Base-by-base conservation (phyloP, 805 yeast species). In the Kluyveromyces starmeri region DNA sequence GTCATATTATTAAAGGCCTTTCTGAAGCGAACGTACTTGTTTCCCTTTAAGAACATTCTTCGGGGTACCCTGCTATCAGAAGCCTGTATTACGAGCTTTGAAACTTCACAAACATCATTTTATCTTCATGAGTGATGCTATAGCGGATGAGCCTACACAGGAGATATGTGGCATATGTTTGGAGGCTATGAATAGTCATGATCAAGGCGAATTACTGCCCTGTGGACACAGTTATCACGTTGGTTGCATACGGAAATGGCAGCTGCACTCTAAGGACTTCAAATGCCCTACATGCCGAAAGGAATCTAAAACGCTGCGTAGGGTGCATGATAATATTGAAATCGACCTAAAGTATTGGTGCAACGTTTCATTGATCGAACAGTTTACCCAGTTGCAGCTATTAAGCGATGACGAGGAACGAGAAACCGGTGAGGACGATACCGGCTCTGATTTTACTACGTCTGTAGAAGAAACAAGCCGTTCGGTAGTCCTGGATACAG, bases 111-210 rank as follows among this genome's bases (percentile, higher is more conserved):
- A n/a, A n/a, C n/a, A n/a, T n/a, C n/a, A n/a, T n/a, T n/a, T n/a
- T n/a, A n/a, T n/a, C n/a, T n/a, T n/a, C n/a, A n/a, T n/a, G n/a
- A n/a, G n/a, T n/a, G n/a, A n/a, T n/a, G n/a, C n/a, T n/a, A n/a
- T n/a, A n/a, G n/a, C n/a, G n/a, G n/a, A n/a, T n/a, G n/a, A n/a
- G n/a, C n/a, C n/a, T n/a, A n/a, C n/a, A n/a, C n/a, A n/a, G n/a
- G 53, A 51, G 32, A 50, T 50, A n/a, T 78, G 86, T 49, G 66
- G 77, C n/a, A 77, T 78, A 26, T 78, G 86, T 46, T 60, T 77
- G 29, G 83, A 65, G 31, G 42, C 42, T 7, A 49, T 65, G 32
- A 32, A 43, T 36, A 30, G 37, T 42, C 22, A 51, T 46, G 45
- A 43, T 25, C 44, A 45, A 18, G 58, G 58, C 1, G 43, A 54